Conservation (phyloP, 1,139 yeast species). For the Debaryomycetaceae sp. region DNA sequence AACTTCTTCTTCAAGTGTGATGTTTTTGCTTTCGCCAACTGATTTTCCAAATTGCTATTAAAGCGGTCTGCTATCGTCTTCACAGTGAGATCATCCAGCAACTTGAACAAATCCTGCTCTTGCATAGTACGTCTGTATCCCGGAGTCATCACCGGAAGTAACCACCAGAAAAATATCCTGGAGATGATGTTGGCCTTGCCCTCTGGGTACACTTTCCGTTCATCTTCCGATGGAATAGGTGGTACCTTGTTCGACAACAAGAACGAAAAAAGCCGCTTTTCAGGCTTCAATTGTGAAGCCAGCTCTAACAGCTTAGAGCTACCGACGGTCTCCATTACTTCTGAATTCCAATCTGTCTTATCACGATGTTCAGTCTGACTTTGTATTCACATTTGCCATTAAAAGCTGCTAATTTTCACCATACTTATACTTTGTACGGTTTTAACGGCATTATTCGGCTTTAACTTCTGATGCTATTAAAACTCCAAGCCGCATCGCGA, state of each 20-base stretch:
- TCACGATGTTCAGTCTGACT: too few relatives aligned
- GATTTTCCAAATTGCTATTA: slow-evolving; percentile 29
- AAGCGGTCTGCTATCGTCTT: slow-evolving; percentile 38
- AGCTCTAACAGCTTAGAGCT: background rate
- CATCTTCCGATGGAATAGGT: slow-evolving; percentile 52
- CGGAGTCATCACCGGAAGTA: slow-evolving; percentile 50
- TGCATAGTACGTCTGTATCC: slow-evolving; percentile 70
- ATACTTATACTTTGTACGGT: too few relatives aligned
- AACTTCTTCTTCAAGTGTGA: slow-evolving; percentile 22
- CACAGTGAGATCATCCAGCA: slow-evolving; percentile 52
- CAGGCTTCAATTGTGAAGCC: slow-evolving; percentile 10
- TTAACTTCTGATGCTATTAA: too few relatives aligned
- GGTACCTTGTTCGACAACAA: slow-evolving; percentile 34
- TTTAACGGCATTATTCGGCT: too few relatives aligned
- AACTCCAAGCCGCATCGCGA: too few relatives aligned
- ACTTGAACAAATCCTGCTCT: slow-evolving; percentile 57
- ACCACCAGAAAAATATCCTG: slow-evolving; percentile 53
- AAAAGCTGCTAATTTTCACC: too few relatives aligned
- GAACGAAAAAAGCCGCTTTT: slow-evolving; percentile 15
- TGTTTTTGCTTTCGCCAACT: slow-evolving; percentile 25
- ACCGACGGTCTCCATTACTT: background rate
- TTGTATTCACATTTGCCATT: too few relatives aligned
- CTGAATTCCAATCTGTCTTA: too few relatives aligned
- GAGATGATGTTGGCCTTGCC: slow-evolving; percentile 28
- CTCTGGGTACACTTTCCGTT: slow-evolving; percentile 44